Evolutionary conservation across 1,139 yeast species (phyloP), one percentile per base, ranked within the genome.

Genomic region (Debaryomyces psychrophilus): DNA sequence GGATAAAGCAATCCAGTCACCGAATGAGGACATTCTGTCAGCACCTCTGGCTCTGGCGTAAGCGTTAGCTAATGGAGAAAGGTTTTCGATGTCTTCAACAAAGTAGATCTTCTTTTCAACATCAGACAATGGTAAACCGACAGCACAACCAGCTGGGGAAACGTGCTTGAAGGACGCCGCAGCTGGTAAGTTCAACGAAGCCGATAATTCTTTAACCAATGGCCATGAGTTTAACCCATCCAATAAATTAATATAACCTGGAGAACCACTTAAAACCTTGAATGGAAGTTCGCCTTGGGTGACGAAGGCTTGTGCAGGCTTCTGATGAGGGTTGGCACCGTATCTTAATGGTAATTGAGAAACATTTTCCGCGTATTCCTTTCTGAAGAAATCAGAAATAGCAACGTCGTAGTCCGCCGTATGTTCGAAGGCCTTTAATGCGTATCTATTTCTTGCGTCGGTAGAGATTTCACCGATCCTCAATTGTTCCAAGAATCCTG

Each of bases 1-100:
- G 51, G 97, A 90, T 55, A 93, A 79, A 46, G 99, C 99, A 64
- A 93, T 93, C 80, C 92, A 93, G 73, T 93, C 99, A 66, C 99
- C 99, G 65, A 93, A 93, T 12, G 97, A 89, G 11, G 98, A 90
- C 99, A 93, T 93, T 80, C 99, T 87, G 75, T 93, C 99, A 56
- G 99, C 99, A 69, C 99, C 99, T 73, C 99, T 87, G 46, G 99
- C 99, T 73, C 99, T 87, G 37, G 99, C 99, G 64, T 93, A 93
- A 50, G 99, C 99, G 64, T 88, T 88, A 53, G 99, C 99, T 65
- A 93, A 79, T 50, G 98, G 98, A 27, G 97, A 89, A 67, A 93
- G 78, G 78, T 90, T 88, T 72, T 90, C 96, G 63, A 93, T 90
- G 68, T 90, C 97, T 60, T 84, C 84, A 54, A 93, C 99, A 68